A percentile compares a stretch with the other conserved stretches of the same genome.
Evolutionary conservation across 2,329 filamentous ascomycete species (phyloP).

Genomic region (Capronia coronata): DNA sequence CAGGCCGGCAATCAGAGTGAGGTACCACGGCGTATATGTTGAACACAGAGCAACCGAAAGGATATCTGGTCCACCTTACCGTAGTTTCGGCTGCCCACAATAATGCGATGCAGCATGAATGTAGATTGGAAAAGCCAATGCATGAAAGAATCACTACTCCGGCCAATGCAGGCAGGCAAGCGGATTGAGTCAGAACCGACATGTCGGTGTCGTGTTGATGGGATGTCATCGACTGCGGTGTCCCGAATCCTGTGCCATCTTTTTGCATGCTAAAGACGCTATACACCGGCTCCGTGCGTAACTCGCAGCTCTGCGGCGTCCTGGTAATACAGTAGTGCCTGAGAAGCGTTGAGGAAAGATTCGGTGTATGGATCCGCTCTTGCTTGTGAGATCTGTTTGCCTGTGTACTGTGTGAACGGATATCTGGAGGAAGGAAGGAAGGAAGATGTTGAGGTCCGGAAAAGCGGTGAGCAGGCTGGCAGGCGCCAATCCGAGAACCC

Average conservation of each 20-base stretch:
- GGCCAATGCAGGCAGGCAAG: conserved; percentile 1
- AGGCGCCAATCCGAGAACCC: background rate
- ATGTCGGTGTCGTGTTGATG: conserved; percentile 17
- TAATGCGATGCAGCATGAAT: conserved; percentile 13
- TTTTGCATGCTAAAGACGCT: no score
- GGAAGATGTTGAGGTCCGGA: conserved; percentile 18
- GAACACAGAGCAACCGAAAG: no score
- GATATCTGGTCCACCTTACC: no score
- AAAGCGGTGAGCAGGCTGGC: conserved; percentile 23
- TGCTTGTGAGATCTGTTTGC: no score
- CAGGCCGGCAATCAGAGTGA: no score
- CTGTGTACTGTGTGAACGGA: background rate
- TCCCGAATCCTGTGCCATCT: no score
- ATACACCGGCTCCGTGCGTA: no score
- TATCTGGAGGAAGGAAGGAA: background rate
- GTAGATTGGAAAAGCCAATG: conserved; percentile 4
- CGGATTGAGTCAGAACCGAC: conserved; percentile 9
- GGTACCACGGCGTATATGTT: no score
- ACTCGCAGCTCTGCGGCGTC: no score
- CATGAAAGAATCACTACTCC: no score
- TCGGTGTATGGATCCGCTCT: conserved; percentile 2
- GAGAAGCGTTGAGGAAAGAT: background rate
- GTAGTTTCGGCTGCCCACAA: no score
- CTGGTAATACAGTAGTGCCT: background rate
- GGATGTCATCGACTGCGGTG: no score